Evolutionary conservation across 106 monocot genomes (phyloP).

Genomic region (Amphibolis antarctica): DNA sequence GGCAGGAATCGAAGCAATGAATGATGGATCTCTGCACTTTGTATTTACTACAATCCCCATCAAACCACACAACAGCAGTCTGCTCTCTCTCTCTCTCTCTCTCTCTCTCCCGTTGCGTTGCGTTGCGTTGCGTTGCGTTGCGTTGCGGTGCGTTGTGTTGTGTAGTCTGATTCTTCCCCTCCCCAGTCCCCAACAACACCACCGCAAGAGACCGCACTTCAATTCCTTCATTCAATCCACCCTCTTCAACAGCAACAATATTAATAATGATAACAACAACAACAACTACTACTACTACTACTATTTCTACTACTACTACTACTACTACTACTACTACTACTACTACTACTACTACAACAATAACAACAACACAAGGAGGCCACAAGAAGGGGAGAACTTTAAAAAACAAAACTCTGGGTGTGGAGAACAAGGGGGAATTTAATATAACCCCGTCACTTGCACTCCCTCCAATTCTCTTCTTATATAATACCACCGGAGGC

Average conservation of each 20-base stretch:
- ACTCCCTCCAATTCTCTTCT: constrained; percentile 12
- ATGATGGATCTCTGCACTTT: constrained; percentile 4
- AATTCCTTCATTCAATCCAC: constrained; percentile 26
- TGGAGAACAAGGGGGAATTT: constrained; percentile 8
- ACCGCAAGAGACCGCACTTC: constrained; percentile 12
- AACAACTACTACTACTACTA: too few species aligned
- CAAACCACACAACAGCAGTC: too few species aligned
- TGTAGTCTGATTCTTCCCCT: too few species aligned
- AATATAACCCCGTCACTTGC: constrained; percentile 15
- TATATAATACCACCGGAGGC: constrained; percentile 46
- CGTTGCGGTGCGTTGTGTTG: too few species aligned
- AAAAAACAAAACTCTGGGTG: constrained; percentile 7
- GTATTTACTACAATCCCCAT: constrained; percentile 11
- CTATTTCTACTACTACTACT: too few species aligned
- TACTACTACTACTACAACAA: too few species aligned
- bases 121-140: too few species aligned
- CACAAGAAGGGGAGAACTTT: not conserved
- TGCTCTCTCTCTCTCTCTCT: not conserved
- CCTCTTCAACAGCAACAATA: constrained; percentile 7
- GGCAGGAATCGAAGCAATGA: not conserved
- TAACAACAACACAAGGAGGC: too few species aligned
- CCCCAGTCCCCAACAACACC: not conserved
- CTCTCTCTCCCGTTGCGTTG: constrained; percentile 1
- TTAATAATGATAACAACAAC: constrained; percentile 1
- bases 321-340: too few species aligned